Evolutionary conservation across 179 eudicot species (phyloP), one percentile per base, ranked within the genome.

Genomic region (Silene vulgaris): DNA sequence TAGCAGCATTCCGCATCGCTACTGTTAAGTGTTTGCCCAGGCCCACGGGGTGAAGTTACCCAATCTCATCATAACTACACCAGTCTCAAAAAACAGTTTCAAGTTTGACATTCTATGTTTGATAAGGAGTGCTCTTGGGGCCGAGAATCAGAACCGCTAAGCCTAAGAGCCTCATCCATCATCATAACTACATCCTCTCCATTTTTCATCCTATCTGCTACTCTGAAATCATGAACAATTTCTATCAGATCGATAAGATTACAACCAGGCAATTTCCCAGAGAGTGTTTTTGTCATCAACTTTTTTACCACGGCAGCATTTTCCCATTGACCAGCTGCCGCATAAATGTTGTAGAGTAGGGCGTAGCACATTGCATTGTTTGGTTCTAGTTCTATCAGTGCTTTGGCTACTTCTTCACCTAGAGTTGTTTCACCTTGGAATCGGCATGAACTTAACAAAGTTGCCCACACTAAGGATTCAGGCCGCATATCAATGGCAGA

Each of bases 301-400:
- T 69, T 80, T 87, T 87, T 90, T 74, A 85, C 85, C 78, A 57
- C 23, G 26, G 84, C 80, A 78, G 87, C 93, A 37, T 89, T 90
- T 45, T 89, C 90, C 96, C 90, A 87, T 77, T 59, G 81, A 77
- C 96, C 92, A 37, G 86, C 88, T 75, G 82, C 85, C n/a, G 94
- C 92, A 73, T 90, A 89, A 5, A 89, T 54, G 80, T 88, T 88
- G 23, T 85, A 80, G 73, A 92, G 84, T 78, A 91, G 75, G 32
- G 84, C 85, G 74, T 91, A 87, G 66, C 86, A 83, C 75, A 78
- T 75, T 57, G 77, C 65, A 74, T 87, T 87, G 29, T 76, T 52
- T 7, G 97, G 96, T 69, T 90, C 91, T 73, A 78, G 26, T 75
- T 89, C 85, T 61, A 90, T 82, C 64, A 90, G 69, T 29, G 81